Percentiles rank a stretch among this genome's conserved stretches.
These are phyloP conservation scores for Xylaria sp. DNA, from an alignment of 2,329 filamentous ascomycete species.

Conservation along the genomic window DNA sequence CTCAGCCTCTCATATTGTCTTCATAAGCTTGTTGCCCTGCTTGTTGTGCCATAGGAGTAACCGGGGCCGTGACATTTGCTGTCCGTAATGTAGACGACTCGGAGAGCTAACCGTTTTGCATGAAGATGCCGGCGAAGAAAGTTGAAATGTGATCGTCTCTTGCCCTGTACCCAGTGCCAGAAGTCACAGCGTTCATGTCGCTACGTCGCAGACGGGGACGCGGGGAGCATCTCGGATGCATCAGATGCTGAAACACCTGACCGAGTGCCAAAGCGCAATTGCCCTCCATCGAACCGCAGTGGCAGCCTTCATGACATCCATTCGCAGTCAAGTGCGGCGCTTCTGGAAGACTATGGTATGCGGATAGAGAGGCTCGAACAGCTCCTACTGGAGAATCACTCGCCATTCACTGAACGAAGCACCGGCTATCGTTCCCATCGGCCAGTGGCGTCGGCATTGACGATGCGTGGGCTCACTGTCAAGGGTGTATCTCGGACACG, in stretches of 20 bases:
- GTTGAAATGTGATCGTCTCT: conserved; percentile 68
- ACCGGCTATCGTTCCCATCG: conserved; percentile 42
- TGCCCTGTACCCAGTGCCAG: conserved; percentile 68
- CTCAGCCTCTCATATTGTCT: neutral
- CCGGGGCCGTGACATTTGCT: neutral
- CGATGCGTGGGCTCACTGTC: conserved; percentile 62
- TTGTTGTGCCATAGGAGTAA: neutral
- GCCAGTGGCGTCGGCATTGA: conserved; percentile 55
- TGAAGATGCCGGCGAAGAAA: conserved; percentile 57
- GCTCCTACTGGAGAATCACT: conserved; percentile 57
- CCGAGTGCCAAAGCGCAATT: conserved; percentile 44
- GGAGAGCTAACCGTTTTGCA: conserved; percentile 42
- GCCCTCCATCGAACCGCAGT: conserved; percentile 23
- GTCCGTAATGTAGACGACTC: neutral
- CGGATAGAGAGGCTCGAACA: conserved; percentile 67
- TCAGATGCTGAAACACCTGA: conserved; percentile 53
- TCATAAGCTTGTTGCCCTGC: neutral
- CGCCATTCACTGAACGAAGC: conserved; percentile 44
- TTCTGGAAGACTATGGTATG: conserved; percentile 61
- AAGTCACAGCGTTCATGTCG: conserved; percentile 66
- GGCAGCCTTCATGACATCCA: conserved; percentile 8
- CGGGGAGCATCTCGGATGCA: conserved; percentile 60
- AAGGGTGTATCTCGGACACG: conserved; percentile 62
- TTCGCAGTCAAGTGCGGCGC: conserved; percentile 42
- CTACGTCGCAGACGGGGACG: conserved; percentile 63